Evolutionary conservation across 768 basidiomycete genomes (phyloP), one percentile per base, ranked within the genome.

Genomic region (Amanita pallidorosea): DNA sequence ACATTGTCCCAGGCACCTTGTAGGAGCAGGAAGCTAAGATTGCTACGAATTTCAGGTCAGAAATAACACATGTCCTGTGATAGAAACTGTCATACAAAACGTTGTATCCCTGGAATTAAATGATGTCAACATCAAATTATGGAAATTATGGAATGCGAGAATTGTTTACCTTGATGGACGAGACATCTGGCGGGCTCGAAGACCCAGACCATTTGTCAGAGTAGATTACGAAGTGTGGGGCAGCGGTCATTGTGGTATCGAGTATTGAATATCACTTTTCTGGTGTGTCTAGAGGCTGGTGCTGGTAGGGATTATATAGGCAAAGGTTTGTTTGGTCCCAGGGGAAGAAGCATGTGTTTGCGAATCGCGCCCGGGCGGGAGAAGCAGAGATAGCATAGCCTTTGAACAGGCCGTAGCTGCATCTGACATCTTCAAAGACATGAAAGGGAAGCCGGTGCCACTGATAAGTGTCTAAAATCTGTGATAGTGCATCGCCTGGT

Each of bases 1-100:
- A 49, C 48, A 25, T 49, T 49, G 48, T 49, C 48, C 48, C 48
- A 49, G 48, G 48, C 48, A 12, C 48, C 48, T 22, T 25, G 20
- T 9, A 49, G 37, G 7, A 49, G 29, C 36, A 49, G 12, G 23
- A 49, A 49, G 13, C 33, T 35, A 8, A 49, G 23, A 20, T 49
- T 49, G 5, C 48, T 49, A 13, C 36, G 17, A 37, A 47, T 15
- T 6, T 17, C 15, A 18, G 13, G 5, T 47, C 5, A 37, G 31
- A 34, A 12, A 22, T 12, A 9, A 20, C 13, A n/a, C 17, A n/a
- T 13, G 12, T n/a, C 15, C 23, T 2, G n/a, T 31, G 15, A 13
- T 29, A 45, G 18, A 33, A 15, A 17, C 12, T 17, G 20, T 33
- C 33, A 13, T 46, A 46, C 45, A 31, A 34, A 6, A 46, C 45